phyloP scores from a whole-genome alignment of 352 stramenopile species.

The Pythium insidiosum region DNA sequence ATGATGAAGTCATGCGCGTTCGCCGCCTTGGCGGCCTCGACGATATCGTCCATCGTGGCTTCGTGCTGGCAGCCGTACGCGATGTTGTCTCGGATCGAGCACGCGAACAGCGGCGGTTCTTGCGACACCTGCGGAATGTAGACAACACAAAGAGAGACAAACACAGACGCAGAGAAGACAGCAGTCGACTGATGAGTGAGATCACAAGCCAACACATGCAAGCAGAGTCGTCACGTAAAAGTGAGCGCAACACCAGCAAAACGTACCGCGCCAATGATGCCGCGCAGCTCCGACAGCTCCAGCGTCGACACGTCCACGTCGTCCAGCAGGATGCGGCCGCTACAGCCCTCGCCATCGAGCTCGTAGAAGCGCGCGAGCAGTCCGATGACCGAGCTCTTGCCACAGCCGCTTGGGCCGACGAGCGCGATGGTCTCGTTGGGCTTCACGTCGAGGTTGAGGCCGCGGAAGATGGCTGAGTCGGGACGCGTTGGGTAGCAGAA shows the following conservation, averaged over 20 bases:
- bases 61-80: constrained; percentile 53
- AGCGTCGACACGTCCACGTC: constrained; percentile 46
- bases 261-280: constrained; percentile 53
- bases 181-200: too few species aligned
- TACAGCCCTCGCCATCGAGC: constrained; percentile 33
- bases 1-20: constrained; percentile 79
- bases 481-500: constrained; percentile 64
- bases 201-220: too few species aligned
- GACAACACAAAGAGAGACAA: neutral
- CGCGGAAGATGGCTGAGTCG: constrained; percentile 40
- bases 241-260: neutral
- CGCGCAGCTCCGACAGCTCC: constrained; percentile 39
- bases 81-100: constrained; percentile 73
- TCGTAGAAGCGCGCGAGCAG: constrained; percentile 74
- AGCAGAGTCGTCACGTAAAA: neutral
- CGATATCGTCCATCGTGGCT: constrained; percentile 42
- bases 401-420: constrained; percentile 54
- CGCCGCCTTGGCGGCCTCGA: constrained; percentile 51
- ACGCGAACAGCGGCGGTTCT: constrained; percentile 66
- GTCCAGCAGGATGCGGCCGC: constrained; percentile 49
- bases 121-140: constrained; percentile 29
- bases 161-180: neutral
- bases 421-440: constrained; percentile 70
- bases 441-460: constrained; percentile 41
- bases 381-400: constrained; percentile 67